These are phyloP conservation scores for Magnolia officinalis DNA, from an alignment of 164 flowering plant species.

Conservation along the genomic window DNA sequence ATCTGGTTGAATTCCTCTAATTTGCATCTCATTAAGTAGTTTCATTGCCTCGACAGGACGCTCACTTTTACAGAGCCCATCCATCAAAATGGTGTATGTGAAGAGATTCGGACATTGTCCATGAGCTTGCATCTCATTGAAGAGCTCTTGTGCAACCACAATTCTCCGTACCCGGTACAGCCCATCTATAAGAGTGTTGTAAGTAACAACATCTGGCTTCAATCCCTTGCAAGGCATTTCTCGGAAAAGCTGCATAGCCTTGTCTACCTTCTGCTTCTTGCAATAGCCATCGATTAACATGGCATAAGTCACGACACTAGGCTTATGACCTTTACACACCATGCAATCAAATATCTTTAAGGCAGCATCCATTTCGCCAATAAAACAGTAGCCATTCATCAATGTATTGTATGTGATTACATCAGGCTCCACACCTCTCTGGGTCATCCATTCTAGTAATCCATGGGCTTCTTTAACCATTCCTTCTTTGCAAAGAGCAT, in stretches of 20 bases:
- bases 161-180: conserved; percentile 37
- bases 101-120: conserved; percentile 15
- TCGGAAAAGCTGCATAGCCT: conserved; percentile 5
- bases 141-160: conserved; percentile 31
- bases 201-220: conserved; percentile 36
- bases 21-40: conserved; percentile 24
- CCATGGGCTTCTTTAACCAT: not conserved
- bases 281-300: not conserved
- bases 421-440: not conserved
- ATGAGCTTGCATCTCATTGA: conserved; percentile 33
- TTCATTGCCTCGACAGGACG: conserved; percentile 34
- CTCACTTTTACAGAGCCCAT: conserved; percentile 48
- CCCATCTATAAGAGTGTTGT: conserved; percentile 35
- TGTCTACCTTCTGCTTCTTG: not conserved
- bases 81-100: conserved; percentile 33
- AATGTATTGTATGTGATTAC: not conserved
- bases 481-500: conserved; percentile 5
- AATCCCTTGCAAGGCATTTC: conserved; percentile 13
- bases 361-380: not conserved
- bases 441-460: not conserved
- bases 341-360: not conserved
- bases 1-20: conserved; percentile 9
- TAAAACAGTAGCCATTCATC: not conserved
- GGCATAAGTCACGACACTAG: not conserved
- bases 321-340: not conserved